A percentile compares a stretch with the other conserved stretches of the same genome.
Conservation (phyloP, 2,329 filamentous ascomycete species). For the Colletotrichum somersetense region DNA sequence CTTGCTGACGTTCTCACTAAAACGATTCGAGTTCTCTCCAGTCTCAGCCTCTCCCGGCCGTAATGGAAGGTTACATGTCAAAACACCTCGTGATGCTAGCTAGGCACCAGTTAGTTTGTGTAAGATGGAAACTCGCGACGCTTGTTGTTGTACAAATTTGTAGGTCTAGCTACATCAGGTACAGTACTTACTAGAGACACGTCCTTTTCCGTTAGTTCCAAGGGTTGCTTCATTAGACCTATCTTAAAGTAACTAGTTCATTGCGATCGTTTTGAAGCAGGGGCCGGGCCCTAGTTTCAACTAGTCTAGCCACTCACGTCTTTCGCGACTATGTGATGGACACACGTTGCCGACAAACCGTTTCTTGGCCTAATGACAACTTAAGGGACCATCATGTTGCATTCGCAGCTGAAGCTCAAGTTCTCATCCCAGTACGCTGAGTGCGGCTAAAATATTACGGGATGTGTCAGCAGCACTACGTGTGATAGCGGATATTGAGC, state of each 20-base stretch:
- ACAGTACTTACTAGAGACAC: neutral
- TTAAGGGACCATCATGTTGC: neutral
- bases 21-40: slow-evolving; percentile 11
- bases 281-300: neutral
- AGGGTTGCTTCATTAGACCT: neutral
- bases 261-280: neutral
- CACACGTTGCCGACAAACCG: neutral
- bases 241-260: neutral
- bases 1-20: slow-evolving; percentile 34
- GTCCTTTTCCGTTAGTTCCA: neutral
- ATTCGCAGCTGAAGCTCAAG: too few relatives aligned
- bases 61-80: too few relatives aligned
- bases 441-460: neutral
- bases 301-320: neutral
- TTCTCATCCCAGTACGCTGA: neutral
- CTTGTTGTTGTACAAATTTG: neutral
- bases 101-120: neutral
- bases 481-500: neutral
- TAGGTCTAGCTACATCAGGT: neutral
- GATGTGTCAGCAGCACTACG: neutral
- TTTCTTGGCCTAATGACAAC: neutral
- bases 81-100: neutral
- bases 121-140: neutral
- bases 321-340: neutral
- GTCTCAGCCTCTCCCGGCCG: neutral